phyloP scores from a whole-genome alignment of 176 grass and related monocot species.

The Musa beccarii region DNA sequence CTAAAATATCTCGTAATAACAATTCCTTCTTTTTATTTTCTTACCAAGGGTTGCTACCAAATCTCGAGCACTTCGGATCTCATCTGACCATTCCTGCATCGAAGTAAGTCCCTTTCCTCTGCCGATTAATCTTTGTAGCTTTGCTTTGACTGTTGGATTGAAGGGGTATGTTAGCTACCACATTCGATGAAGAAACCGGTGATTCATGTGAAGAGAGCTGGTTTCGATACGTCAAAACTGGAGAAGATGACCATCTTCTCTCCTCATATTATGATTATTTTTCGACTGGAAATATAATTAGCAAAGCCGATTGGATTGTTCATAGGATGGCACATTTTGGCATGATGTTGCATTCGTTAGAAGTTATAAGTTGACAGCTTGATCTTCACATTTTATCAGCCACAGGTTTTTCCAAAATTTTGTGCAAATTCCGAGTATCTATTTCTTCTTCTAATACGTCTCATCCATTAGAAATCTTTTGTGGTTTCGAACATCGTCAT shows the following conservation, averaged over 20 bases:
- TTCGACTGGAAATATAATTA: neutral
- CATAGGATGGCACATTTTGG: too few relatives aligned
- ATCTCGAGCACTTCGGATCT: constrained; percentile 1
- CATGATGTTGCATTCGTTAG: neutral
- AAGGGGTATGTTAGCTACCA: neutral
- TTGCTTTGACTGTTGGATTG: neutral
- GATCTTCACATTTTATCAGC: neutral
- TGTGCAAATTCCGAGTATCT: neutral
- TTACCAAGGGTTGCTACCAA: constrained; percentile 3
- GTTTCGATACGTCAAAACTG: neutral
- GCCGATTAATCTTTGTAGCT: neutral
- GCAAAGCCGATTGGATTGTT: too few relatives aligned
- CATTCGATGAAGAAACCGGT: neutral
- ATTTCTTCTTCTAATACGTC: neutral
- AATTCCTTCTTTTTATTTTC: neutral
- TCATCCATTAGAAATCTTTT: neutral
- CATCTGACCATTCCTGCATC: constrained; percentile 29
- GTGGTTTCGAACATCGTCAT: neutral
- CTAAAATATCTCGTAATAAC: neutral
- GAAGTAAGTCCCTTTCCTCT: constrained; percentile 26
- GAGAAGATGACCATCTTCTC: neutral
- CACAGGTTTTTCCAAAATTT: neutral
- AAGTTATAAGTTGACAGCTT: neutral
- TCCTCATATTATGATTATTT: too few relatives aligned
- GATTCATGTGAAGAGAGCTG: neutral